Evolutionary conservation across 2,329 filamentous ascomycete species (phyloP).

Genomic region (Colletotrichum horii): DNA sequence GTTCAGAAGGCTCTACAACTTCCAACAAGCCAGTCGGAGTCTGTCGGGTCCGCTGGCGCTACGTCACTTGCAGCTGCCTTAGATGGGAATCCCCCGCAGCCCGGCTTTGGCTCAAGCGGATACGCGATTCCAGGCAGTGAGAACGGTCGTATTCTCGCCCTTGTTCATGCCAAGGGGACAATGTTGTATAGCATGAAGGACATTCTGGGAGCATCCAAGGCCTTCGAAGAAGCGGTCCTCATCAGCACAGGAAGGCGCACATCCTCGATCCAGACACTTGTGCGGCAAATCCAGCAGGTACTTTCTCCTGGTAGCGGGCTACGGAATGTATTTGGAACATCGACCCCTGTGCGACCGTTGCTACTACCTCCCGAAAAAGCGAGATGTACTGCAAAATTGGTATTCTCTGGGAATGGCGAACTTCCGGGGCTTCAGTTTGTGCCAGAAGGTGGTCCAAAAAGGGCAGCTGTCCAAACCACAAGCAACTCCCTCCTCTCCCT

Average conservation of each 20-base stretch:
- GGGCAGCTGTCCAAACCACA: slow-evolving; percentile 86
- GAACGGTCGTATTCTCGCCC: slow-evolving; percentile 90
- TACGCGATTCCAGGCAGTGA: slow-evolving; percentile 85
- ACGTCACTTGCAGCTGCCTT: not conserved
- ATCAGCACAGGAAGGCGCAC: slow-evolving; percentile 80
- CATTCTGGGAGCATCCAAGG: slow-evolving; percentile 78
- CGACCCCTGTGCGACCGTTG: slow-evolving; percentile 56
- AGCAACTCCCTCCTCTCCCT: slow-evolving; percentile 94
- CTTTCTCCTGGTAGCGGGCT: slow-evolving; percentile 52
- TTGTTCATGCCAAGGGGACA: slow-evolving; percentile 97
- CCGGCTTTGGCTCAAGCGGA: slow-evolving; percentile 66
- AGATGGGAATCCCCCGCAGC: slow-evolving; percentile 22
- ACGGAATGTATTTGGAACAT: slow-evolving; percentile 30
- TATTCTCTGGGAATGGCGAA: slow-evolving; percentile 78
- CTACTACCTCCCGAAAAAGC: slow-evolving; percentile 85
- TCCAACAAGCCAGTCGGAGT: not conserved
- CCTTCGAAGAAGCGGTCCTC: slow-evolving; percentile 93
- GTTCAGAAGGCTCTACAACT: slow-evolving; percentile 74
- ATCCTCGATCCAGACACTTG: slow-evolving; percentile 77
- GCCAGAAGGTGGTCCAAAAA: slow-evolving; percentile 71
- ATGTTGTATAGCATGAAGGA: slow-evolving; percentile 93
- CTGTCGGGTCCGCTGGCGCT: slow-evolving; percentile 40
- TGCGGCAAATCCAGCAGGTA: slow-evolving; percentile 76
- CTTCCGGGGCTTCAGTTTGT: slow-evolving; percentile 82
- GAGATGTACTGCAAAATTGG: slow-evolving; percentile 79